Conservation (phyloP, 176 grass and related monocot species). For the Calamus simplicifolius region DNA sequence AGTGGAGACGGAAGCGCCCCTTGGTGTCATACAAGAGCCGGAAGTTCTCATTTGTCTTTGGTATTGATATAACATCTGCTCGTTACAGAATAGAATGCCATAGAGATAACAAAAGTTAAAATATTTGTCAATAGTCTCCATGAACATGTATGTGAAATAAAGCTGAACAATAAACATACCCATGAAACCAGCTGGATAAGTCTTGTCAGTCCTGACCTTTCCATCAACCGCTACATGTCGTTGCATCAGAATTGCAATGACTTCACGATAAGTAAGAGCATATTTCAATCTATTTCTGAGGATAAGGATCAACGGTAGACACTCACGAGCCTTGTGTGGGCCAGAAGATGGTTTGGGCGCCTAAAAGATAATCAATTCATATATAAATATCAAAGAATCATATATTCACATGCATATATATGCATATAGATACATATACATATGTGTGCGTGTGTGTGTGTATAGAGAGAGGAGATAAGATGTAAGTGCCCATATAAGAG, state of each 20-base stretch:
- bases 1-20: slow-evolving; percentile 17
- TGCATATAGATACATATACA: too few relatives aligned
- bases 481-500: too few relatives aligned
- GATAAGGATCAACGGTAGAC: slow-evolving; percentile 9
- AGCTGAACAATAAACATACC: not conserved
- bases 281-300: slow-evolving; percentile 4
- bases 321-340: slow-evolving; percentile 5
- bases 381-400: too few relatives aligned
- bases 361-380: not conserved
- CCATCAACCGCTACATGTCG: slow-evolving; percentile 3
- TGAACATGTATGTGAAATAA: too few relatives aligned
- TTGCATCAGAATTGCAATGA: slow-evolving; percentile 12
- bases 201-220: slow-evolving; percentile 8
- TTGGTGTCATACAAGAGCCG: slow-evolving; percentile 22
- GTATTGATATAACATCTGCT: slow-evolving; percentile 21
- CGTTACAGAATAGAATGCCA: not conserved
- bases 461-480: too few relatives aligned
- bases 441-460: too few relatives aligned
- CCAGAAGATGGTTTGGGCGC: slow-evolving; percentile 14
- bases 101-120: too few relatives aligned
- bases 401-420: too few relatives aligned
- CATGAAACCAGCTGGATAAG: slow-evolving; percentile 18
- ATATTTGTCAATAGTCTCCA: too few relatives aligned
- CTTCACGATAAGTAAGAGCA: slow-evolving; percentile 7
- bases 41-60: slow-evolving; percentile 23